Evolutionary conservation across 2,329 filamentous ascomycete species (phyloP).

Genomic region (Sordariomycetes sp.): DNA sequence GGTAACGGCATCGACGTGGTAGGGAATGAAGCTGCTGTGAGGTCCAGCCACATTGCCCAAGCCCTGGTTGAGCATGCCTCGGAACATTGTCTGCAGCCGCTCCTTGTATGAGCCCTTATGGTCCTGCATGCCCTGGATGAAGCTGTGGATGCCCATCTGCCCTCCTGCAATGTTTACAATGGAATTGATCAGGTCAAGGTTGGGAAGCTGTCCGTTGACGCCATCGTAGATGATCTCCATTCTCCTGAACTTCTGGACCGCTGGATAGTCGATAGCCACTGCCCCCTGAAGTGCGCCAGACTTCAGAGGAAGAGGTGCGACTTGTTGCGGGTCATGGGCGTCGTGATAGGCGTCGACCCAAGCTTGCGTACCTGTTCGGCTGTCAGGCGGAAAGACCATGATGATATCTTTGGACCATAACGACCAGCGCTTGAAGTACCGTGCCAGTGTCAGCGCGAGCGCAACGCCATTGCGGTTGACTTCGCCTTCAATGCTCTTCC

Average conservation of each 20-base stretch:
- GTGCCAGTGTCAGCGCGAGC: slow-evolving; percentile 73
- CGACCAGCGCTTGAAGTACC: slow-evolving; percentile 97
- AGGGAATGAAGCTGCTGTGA: slow-evolving; percentile 94
- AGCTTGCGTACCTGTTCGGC: slow-evolving; percentile 80
- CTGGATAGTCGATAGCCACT: slow-evolving; percentile 86
- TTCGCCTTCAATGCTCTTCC: slow-evolving; percentile 70
- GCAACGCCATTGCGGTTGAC: slow-evolving; percentile 83
- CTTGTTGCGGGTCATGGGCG: slow-evolving; percentile 60
- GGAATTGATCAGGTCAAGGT: slow-evolving; percentile 92
- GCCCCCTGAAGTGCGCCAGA: slow-evolving; percentile 89
- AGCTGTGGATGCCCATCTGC: slow-evolving; percentile 83
- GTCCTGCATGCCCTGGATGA: slow-evolving; percentile 82
- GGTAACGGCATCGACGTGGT: slow-evolving; percentile 94
- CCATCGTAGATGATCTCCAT: slow-evolving; percentile 92
- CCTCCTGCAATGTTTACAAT: slow-evolving; percentile 78
- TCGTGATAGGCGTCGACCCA: slow-evolving; percentile 99
- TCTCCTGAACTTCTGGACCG: slow-evolving; percentile 74
- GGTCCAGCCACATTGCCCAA: slow-evolving; percentile 82
- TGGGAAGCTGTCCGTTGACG: slow-evolving; percentile 89
- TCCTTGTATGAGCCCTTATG: slow-evolving; percentile 71
- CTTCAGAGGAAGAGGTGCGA: slow-evolving; percentile 76
- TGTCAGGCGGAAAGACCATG: slow-evolving; percentile 80
- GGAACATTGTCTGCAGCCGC: slow-evolving; percentile 77
- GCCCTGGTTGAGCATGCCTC: slow-evolving; percentile 88
- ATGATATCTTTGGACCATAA: slow-evolving; percentile 99